Base-by-base conservation (phyloP, 73 alveolate genomes). In the Symbiodinium pilosum region DNA sequence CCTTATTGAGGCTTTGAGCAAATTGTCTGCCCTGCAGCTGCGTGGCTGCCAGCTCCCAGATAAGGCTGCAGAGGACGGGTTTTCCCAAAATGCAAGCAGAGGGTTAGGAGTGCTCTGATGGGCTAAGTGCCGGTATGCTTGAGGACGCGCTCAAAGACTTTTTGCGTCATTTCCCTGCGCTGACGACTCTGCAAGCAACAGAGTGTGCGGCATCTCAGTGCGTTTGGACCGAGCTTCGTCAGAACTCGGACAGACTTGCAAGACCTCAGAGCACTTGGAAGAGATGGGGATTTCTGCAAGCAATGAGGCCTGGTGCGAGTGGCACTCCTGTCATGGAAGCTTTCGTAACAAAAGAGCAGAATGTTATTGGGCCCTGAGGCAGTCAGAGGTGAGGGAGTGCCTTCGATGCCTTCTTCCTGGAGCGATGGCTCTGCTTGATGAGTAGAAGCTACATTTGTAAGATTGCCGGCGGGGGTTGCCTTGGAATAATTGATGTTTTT, bases 321-420 rank as follows among this genome's bases (percentile, higher is more conserved):
- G 73, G 73, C 32, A 54, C n/a, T n/a, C n/a, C n/a, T n/a, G n/a
- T n/a, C n/a, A n/a, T n/a, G n/a, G n/a, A n/a, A n/a, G n/a, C n/a
- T n/a, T n/a, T n/a, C n/a, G n/a, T n/a, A n/a, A n/a, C n/a, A n/a
- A n/a, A n/a, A n/a, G n/a, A n/a, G n/a, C 14, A 47, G 6, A 47
- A 14, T 26, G 34, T 38, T 64, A 0, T 32, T 26, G 34, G 1
- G 3, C 41, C 41, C 81, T 4, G 38, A 64, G 81, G 81, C 81
- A 64, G 30, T 64, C 81, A 14, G 81, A 26, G 81, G 81, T 64
- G 81, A 64, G 81, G 34, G 81, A 64, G 41, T 64, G 81, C 34
- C 38, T 64, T 9, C 81, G 81, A n/a, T 64, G 81, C 34, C 81
- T 64, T 32, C 81, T 64, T 64, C 81, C 81, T 64, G 81, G 81